phyloP scores from a whole-genome alignment of 2,329 filamentous ascomycete genomes.

The Aspergillus sp. region DNA sequence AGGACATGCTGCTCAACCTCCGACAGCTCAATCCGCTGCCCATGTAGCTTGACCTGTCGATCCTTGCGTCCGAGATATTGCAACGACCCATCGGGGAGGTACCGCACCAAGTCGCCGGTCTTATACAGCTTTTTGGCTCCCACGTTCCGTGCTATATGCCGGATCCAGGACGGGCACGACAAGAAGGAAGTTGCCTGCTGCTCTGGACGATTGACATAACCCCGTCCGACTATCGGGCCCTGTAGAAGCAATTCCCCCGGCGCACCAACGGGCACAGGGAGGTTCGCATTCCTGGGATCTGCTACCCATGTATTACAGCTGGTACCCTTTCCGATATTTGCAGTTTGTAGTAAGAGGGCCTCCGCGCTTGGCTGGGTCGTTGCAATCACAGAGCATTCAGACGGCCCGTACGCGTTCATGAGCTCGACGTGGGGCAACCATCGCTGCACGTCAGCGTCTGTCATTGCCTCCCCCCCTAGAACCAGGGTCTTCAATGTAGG shows the following conservation, averaged over 20 bases:
- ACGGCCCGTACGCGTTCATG: conserved; percentile 11
- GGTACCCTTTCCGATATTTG: conserved; percentile 8
- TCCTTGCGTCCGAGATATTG: conserved; percentile 50
- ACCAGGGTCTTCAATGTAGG: background rate
- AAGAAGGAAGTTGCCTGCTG: conserved; percentile 28
- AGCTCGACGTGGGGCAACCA: background rate
- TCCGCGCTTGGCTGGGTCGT: background rate
- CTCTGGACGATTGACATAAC: conserved; percentile 33
- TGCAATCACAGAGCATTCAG: conserved; percentile 7
- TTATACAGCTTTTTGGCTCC: conserved; percentile 40
- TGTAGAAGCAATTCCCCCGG: conserved; percentile 44
- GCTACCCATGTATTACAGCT: conserved; percentile 23
- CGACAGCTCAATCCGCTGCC: conserved; percentile 59
- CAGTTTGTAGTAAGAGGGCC: background rate
- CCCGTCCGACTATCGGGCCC: conserved; percentile 38
- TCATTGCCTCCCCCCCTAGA: background rate
- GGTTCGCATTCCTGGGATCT: conserved; percentile 17
- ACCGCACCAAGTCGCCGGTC: conserved; percentile 19
- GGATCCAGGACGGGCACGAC: conserved; percentile 14
- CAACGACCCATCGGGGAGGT: conserved; percentile 28
- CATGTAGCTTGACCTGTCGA: conserved; percentile 41
- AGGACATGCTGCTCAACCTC: conserved; percentile 36
- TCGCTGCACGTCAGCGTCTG: background rate
- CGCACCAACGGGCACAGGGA: conserved; percentile 9
- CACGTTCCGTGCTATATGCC: background rate